Percentiles rank a stretch among this genome's conserved stretches.
Evolutionary conservation across 2,329 filamentous ascomycete species (phyloP).

Genomic region (Ophiocordyceps camponoti-floridani): DNA sequence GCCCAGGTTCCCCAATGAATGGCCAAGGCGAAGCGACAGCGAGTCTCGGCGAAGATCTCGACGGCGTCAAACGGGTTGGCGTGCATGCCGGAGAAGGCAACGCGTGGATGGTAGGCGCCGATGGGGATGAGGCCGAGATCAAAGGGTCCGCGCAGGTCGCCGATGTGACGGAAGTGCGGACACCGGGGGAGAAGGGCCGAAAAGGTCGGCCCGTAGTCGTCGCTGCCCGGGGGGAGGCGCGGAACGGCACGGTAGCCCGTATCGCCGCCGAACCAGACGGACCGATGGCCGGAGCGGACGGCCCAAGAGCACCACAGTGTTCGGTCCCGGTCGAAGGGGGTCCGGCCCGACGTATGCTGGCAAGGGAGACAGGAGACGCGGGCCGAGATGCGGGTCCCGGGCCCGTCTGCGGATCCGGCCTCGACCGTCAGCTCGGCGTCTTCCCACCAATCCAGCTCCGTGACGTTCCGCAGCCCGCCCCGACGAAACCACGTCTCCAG

Average conservation of each 20-base stretch:
- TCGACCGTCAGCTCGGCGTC: slow-evolving; percentile 52
- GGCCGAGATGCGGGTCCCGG: slow-evolving; percentile 39
- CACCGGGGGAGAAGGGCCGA: slow-evolving; percentile 46
- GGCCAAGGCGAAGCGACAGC: slow-evolving; percentile 58
- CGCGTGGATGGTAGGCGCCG: slow-evolving; percentile 64
- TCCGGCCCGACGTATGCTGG: slow-evolving; percentile 64
- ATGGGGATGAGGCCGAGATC: slow-evolving; percentile 88
- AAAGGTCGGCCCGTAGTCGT: slow-evolving; percentile 56
- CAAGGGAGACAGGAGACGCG: slow-evolving; percentile 64
- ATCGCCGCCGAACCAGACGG: slow-evolving; percentile 80
- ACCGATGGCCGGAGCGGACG: slow-evolving; percentile 53
- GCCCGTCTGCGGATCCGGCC: slow-evolving; percentile 11
- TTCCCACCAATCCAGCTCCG: slow-evolving; percentile 93
- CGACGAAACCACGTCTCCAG: slow-evolving; percentile 66
- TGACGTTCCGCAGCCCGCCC: slow-evolving; percentile 56
- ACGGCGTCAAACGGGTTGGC: slow-evolving; percentile 75
- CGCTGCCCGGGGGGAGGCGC: slow-evolving; percentile 29
- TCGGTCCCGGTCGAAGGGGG: slow-evolving; percentile 47
- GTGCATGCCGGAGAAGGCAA: slow-evolving; percentile 64
- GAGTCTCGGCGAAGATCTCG: slow-evolving; percentile 74
- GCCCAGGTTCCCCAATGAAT: slow-evolving; percentile 94
- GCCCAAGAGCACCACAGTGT: slow-evolving; percentile 87
- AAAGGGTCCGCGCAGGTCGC: slow-evolving; percentile 63
- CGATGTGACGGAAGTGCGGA: slow-evolving; percentile 75
- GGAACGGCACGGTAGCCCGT: slow-evolving; percentile 78